Evolutionary conservation across 768 basidiomycete genomes (phyloP).

Genomic region (Serendipita sp.): DNA sequence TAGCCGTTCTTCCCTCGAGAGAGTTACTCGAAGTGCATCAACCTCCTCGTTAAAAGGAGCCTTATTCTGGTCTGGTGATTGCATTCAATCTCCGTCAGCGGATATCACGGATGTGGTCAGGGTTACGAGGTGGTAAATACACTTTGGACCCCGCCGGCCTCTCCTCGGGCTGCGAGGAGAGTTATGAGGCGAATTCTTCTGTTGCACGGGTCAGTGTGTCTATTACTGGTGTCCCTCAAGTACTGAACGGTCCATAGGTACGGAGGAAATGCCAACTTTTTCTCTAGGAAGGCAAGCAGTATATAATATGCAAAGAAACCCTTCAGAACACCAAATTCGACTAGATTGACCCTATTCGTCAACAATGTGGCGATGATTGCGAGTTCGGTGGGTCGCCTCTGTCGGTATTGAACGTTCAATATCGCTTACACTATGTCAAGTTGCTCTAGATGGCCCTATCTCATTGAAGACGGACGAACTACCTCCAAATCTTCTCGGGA

Average conservation of each 20-base stretch:
- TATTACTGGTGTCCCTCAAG: neutral
- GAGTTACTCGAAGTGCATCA: neutral
- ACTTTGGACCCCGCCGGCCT: neutral
- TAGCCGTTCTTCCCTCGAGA: neutral
- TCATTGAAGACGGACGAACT: conserved; percentile 53
- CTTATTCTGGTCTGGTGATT: neutral
- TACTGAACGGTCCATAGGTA: conserved; percentile 22
- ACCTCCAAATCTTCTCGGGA: conserved; percentile 21
- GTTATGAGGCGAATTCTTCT: conserved; percentile 12
- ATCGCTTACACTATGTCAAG: conserved; percentile 37
- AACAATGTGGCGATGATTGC: conserved; percentile 45
- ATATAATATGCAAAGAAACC: too few species aligned
- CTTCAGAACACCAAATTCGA: too few species aligned
- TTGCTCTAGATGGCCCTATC: conserved; percentile 43
- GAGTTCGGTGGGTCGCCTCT: conserved; percentile 39
- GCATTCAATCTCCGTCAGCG: neutral
- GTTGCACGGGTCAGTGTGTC: conserved; percentile 28
- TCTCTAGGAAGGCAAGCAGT: conserved; percentile 49
- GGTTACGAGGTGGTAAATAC: neutral
- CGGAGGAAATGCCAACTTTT: conserved; percentile 52
- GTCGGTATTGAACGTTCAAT: neutral
- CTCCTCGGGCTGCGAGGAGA: neutral
- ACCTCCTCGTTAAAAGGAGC: neutral
- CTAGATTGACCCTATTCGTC: conserved; percentile 47
- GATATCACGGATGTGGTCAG: neutral